phyloP scores from a whole-genome alignment of 1,139 yeast species.

The Taphrina confusa region DNA sequence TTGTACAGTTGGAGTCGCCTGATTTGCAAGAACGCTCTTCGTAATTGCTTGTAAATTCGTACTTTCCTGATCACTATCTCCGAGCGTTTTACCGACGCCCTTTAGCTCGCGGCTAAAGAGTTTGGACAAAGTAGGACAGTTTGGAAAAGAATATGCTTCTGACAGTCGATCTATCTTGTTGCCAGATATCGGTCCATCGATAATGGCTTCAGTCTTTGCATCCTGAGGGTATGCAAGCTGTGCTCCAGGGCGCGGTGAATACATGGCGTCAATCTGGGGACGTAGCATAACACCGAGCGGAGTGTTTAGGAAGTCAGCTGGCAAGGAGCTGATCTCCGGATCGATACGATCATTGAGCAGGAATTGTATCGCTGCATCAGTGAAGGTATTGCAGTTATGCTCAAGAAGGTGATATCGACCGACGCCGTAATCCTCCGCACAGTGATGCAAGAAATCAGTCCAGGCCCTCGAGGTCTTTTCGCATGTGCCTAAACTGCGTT shows the following conservation, averaged over 20 bases:
- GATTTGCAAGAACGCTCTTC: background rate
- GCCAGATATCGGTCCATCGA: slow-evolving; percentile 28
- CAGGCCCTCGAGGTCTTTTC: slow-evolving; percentile 56
- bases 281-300: slow-evolving; percentile 60
- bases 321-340: slow-evolving; percentile 55
- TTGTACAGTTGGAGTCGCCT: background rate
- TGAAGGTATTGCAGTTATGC: slow-evolving; percentile 71
- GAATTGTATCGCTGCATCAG: slow-evolving; percentile 60
- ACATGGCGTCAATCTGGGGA: slow-evolving; percentile 46
- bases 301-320: slow-evolving; percentile 59
- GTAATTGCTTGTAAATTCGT: background rate
- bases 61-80: background rate
- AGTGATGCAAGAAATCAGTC: slow-evolving; percentile 56
- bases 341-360: slow-evolving; percentile 59
- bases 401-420: slow-evolving; percentile 60
- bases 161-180: background rate
- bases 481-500: slow-evolving; percentile 59
- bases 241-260: slow-evolving; percentile 7
- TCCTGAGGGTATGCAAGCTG: background rate
- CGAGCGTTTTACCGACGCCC: background rate
- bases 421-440: slow-evolving; percentile 54
- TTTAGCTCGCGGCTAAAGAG: slow-evolving; percentile 14
- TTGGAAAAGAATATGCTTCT: slow-evolving; percentile 13
- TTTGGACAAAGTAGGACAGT: slow-evolving; percentile 26
- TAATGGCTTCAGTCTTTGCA: slow-evolving; percentile 1